These are phyloP conservation scores for Ensete ventricosum DNA, from an alignment of 176 grass and related monocot genomes.

Conservation along the genomic window DNA sequence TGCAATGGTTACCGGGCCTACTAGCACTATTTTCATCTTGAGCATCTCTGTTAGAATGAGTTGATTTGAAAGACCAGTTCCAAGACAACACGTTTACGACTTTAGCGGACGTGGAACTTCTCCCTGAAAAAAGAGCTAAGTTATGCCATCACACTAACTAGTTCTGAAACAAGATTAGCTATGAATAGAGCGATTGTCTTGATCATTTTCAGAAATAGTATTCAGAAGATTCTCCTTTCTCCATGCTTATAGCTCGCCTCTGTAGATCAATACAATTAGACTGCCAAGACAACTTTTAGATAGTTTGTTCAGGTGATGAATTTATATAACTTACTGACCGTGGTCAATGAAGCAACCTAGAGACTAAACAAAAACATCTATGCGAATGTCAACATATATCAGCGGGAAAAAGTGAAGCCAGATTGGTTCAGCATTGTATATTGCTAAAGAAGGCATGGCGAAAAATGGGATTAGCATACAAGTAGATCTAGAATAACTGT, in stretches of 20 bases:
- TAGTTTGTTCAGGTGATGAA: not conserved
- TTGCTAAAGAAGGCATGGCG: not conserved
- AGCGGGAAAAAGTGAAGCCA: not conserved
- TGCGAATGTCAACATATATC: no score
- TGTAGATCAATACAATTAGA: no score
- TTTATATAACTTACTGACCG: not conserved
- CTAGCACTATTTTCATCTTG: slow-evolving; percentile 37
- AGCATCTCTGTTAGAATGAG: slow-evolving; percentile 46
- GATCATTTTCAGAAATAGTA: slow-evolving; percentile 4
- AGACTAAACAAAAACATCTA: not conserved
- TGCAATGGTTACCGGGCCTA: slow-evolving; percentile 72
- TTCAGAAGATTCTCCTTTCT: not conserved
- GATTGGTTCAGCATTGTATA: not conserved
- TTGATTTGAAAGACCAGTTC: slow-evolving; percentile 79
- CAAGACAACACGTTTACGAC: slow-evolving; percentile 81
- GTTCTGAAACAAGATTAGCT: not conserved
- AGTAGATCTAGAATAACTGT: no score
- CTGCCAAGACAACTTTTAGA: not conserved
- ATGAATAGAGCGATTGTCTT: not conserved
- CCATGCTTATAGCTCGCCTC: no score
- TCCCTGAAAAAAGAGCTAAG: slow-evolving; percentile 35
- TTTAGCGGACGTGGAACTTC: slow-evolving; percentile 64
- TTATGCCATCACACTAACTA: not conserved
- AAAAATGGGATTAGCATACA: not conserved
- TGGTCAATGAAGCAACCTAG: not conserved